Conservation (phyloP, 1,284 basidiomycete species). For the Melampsora larici-populina region DNA sequence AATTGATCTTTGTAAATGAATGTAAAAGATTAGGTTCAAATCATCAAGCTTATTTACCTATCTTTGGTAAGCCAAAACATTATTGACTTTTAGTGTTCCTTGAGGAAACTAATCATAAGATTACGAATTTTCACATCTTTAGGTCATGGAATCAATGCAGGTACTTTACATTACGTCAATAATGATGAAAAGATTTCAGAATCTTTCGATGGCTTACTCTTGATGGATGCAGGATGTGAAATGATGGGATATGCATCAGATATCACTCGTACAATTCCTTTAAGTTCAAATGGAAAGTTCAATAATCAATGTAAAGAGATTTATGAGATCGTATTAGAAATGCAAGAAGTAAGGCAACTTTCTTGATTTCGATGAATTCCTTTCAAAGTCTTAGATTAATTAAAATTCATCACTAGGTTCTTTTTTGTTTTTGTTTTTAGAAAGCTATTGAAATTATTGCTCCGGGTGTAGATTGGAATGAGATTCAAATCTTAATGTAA, state of each 20-base stretch:
- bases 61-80: slow-evolving; percentile 12
- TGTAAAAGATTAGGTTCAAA: slow-evolving; percentile 24
- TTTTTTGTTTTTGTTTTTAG: slow-evolving; percentile 6
- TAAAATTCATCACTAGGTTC: background rate
- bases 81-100: background rate
- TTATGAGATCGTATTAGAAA: slow-evolving; percentile 26
- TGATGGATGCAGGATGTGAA: slow-evolving; percentile 52
- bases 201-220: slow-evolving; percentile 44
- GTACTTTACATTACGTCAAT: slow-evolving; percentile 19
- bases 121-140: too few relatives aligned
- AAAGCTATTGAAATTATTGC: slow-evolving; percentile 18
- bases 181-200: slow-evolving; percentile 12
- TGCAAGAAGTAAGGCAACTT: slow-evolving; percentile 14
- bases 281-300: slow-evolving; percentile 47
- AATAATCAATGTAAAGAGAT: slow-evolving; percentile 16
- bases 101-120: background rate
- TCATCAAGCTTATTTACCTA: slow-evolving; percentile 29
- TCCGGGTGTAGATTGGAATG: slow-evolving; percentile 31
- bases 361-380: background rate
- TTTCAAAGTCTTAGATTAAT: background rate
- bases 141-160: slow-evolving; percentile 28
- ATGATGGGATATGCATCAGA: slow-evolving; percentile 87
- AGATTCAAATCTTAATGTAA: slow-evolving; percentile 31
- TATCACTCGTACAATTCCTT: slow-evolving; percentile 91
- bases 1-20: slow-evolving; percentile 12